Evolutionary conservation across 2,329 filamentous ascomycete species (phyloP).

Genomic region (Spiromastix sp.): DNA sequence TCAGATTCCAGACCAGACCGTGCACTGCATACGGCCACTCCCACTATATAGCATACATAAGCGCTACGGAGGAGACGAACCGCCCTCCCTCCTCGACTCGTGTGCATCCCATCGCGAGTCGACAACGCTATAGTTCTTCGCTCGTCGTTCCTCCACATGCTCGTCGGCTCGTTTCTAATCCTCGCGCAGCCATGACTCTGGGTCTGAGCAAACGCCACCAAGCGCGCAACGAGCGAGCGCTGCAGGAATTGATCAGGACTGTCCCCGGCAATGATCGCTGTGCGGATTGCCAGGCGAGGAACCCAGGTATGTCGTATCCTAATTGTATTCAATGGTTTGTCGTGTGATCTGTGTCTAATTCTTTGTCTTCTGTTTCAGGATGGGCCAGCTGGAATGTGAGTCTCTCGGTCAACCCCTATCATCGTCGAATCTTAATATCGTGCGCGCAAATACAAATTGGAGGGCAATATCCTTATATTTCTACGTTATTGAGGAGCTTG

Average conservation of each 20-base stretch:
- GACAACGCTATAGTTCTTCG: too few relatives aligned
- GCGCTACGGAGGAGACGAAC: too few relatives aligned
- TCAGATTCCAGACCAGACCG: too few relatives aligned
- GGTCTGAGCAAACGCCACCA: conserved; percentile 91
- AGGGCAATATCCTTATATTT: background rate
- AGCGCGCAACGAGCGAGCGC: conserved; percentile 84
- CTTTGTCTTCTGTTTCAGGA: conserved; percentile 40
- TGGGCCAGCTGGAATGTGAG: conserved; percentile 96
- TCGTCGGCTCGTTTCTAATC: background rate
- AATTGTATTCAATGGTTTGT: conserved; percentile 1
- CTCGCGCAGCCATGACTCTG: conserved; percentile 49
- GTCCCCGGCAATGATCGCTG: conserved; percentile 85
- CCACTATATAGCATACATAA: too few relatives aligned
- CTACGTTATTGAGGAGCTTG: background rate
- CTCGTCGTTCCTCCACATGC: background rate
- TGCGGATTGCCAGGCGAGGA: conserved; percentile 83
- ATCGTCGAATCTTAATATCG: conserved; percentile 3
- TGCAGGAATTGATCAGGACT: conserved; percentile 79
- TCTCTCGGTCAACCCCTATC: conserved; percentile 16
- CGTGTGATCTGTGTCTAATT: conserved; percentile 19
- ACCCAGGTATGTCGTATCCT: conserved; percentile 60
- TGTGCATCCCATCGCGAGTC: too few relatives aligned
- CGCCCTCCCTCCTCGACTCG: too few relatives aligned
- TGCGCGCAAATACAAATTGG: too few relatives aligned
- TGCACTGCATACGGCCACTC: too few relatives aligned